phyloP scores from a whole-genome alignment of 176 grass and related monocot genomes.

The Carex parvula region DNA sequence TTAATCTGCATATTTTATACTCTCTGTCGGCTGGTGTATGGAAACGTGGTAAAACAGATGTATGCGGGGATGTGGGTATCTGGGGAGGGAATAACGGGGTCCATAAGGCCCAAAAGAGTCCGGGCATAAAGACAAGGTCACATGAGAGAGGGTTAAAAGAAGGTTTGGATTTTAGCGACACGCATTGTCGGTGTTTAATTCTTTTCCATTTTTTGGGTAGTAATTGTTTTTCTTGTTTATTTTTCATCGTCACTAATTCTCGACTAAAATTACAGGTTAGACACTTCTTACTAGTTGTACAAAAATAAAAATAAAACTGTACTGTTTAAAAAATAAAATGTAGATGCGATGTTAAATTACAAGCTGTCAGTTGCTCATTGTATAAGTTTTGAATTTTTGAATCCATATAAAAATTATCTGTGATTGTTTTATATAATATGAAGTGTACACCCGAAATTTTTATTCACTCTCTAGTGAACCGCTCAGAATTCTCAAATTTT shows the following conservation, averaged over 20 bases:
- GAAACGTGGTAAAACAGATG: not conserved
- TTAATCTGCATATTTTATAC: not conserved
- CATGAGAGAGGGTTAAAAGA: not conserved
- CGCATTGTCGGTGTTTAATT: conserved; percentile 37
- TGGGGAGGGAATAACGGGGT: not conserved
- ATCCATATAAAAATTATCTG: too few relatives aligned
- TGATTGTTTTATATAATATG: too few relatives aligned
- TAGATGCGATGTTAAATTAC: too few relatives aligned
- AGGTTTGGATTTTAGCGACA: conserved; percentile 31
- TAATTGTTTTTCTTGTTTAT: not conserved
- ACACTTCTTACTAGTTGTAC: not conserved
- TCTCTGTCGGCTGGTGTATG: not conserved
- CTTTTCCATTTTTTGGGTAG: not conserved
- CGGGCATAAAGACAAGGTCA: conserved; percentile 18
- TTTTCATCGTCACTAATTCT: not conserved
- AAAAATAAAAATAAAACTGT: too few relatives aligned
- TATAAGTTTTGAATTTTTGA: too few relatives aligned
- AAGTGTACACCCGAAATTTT: too few relatives aligned
- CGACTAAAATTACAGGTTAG: not conserved
- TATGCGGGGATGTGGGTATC: not conserved
- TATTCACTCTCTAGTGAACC: too few relatives aligned
- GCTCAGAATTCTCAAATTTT: too few relatives aligned
- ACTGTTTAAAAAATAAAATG: too few relatives aligned
- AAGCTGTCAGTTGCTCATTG: too few relatives aligned
- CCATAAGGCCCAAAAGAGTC: not conserved